Conservation (phyloP, 2,329 filamentous ascomycete genomes). For the Albifimbria verrucaria region DNA sequence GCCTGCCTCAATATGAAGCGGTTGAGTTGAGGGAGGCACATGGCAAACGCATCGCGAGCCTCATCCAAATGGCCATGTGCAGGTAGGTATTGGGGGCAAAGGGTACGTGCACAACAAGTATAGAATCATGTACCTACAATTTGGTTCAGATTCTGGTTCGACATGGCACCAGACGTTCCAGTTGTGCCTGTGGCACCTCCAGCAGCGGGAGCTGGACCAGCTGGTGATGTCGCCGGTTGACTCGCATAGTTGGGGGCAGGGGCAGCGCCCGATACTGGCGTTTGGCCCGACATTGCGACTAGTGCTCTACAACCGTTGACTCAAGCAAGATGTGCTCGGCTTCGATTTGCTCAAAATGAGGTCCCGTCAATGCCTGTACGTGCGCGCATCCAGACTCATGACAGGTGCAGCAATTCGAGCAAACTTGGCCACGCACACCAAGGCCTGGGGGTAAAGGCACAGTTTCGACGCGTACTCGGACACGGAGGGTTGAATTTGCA, state of each 20-base stretch:
- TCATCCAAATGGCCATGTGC: neutral
- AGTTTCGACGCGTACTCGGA: neutral
- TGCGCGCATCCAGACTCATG: neutral
- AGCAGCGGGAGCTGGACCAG: slow-evolving; percentile 18
- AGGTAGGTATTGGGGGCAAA: neutral
- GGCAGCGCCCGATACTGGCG: slow-evolving; percentile 24
- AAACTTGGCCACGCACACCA: neutral
- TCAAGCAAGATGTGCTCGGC: slow-evolving; percentile 1
- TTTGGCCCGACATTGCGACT: slow-evolving; percentile 30
- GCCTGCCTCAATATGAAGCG: too few species aligned
- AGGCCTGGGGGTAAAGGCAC: neutral
- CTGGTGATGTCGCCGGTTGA: slow-evolving; percentile 30
- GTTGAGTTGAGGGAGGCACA: neutral
- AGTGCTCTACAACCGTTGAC: too few species aligned
- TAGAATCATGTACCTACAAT: slow-evolving; percentile 65
- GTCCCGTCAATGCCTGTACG: neutral
- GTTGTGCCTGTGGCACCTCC: slow-evolving; percentile 24
- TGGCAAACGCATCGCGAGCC: neutral
- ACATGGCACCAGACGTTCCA: slow-evolving; percentile 48
- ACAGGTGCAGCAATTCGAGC: neutral
- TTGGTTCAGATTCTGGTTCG: slow-evolving; percentile 89
- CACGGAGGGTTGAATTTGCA: too few species aligned
- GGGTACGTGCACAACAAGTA: slow-evolving; percentile 5
- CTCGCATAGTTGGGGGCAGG: slow-evolving; percentile 26
- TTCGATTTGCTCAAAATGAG: neutral